Evolutionary conservation across 208 protist species (phyloP).

Genomic region (Trypanosoma platydactyli): DNA sequence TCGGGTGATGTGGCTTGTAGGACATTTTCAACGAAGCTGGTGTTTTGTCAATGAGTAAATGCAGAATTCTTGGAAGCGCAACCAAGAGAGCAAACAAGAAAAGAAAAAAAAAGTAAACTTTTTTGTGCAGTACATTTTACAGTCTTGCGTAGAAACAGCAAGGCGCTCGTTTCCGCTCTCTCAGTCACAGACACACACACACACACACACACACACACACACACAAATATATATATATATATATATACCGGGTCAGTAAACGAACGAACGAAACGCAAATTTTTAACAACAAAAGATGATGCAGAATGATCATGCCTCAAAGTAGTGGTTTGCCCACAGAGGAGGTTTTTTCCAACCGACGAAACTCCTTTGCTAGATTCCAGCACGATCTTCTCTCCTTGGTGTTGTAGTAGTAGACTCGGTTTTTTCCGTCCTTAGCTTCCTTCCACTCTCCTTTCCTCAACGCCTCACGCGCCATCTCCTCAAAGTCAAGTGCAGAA

Average conservation of each 20-base stretch:
- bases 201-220: background rate
- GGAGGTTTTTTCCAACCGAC: background rate
- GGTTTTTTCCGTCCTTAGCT: constrained; percentile 12
- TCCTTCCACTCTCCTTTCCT: constrained; percentile 21
- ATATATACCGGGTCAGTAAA: constrained; percentile 2
- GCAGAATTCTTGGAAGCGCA: background rate
- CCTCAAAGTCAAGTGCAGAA: constrained; percentile 12
- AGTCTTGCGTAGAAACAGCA: too few relatives aligned
- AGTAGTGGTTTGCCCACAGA: background rate
- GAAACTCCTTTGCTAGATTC: constrained; percentile 28
- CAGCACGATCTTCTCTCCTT: constrained; percentile 20
- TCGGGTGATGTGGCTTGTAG: constrained; percentile 81
- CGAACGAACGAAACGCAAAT: background rate
- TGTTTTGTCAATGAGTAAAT: constrained; percentile 22
- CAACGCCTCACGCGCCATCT: constrained; percentile 13
- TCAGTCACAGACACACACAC: too few relatives aligned
- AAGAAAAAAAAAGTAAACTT: constrained; percentile 1
- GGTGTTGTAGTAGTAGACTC: constrained; percentile 30
- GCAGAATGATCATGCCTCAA: constrained; percentile 4
- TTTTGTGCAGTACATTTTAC: too few relatives aligned
- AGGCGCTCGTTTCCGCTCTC: too few relatives aligned
- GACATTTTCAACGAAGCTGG: constrained; percentile 36
- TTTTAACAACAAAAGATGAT: constrained; percentile 2
- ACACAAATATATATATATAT: constrained; percentile 8
- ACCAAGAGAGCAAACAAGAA: background rate